Evolutionary conservation across 75 land plant species (phyloP), one percentile per base, ranked within the genome.

Genomic region (Ceratopteris richardii): DNA sequence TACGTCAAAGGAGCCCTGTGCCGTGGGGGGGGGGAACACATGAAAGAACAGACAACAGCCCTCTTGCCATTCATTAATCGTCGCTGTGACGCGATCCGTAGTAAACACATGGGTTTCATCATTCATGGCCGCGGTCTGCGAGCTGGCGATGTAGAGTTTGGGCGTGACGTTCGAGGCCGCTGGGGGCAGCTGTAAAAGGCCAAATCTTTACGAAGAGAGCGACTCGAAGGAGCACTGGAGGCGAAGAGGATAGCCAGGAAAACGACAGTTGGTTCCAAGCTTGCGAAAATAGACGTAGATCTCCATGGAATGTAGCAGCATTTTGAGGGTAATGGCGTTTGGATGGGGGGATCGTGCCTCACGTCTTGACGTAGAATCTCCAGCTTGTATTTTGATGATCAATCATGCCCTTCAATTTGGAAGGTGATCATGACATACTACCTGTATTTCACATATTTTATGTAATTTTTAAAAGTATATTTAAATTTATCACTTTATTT

Each of bases 161-260:
- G 20, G 97, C 97, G 56, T 92, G 97, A 26, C 97, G 86, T 72
- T 92, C 97, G 76, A 92, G 80, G 29, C 97, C 97, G 5, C 97
- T 95, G 1, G 95, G 88, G 63, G 63, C 33, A 2, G 79, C 42
- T 88, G 22, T 87, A 0, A 63, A 61, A 19, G 97, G 97, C 97
- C 97, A 92, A 65, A 88, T 92, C 61, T 86, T 70, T 1, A 87
- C 87, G 60, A 92, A 92, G 27, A 88, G 80, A 6, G 97, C 97
- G 24, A 92, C 75, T 1, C 73, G 78, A 1, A 91, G 77, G 7
- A 30, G 7, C 42, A 51, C 57, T 0, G 67, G 72, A 0, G 81
- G 63, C 0, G 78, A 57, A 56, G 56, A 1, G 54, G 55, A 3
- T 0, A 16, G 21, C 3, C 5, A 18, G n/a, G 23, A 25, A 68